Percentiles rank a stretch among this genome's conserved stretches.
Conservation (phyloP, 257 asterid genomes). For the Salvia splendens region DNA sequence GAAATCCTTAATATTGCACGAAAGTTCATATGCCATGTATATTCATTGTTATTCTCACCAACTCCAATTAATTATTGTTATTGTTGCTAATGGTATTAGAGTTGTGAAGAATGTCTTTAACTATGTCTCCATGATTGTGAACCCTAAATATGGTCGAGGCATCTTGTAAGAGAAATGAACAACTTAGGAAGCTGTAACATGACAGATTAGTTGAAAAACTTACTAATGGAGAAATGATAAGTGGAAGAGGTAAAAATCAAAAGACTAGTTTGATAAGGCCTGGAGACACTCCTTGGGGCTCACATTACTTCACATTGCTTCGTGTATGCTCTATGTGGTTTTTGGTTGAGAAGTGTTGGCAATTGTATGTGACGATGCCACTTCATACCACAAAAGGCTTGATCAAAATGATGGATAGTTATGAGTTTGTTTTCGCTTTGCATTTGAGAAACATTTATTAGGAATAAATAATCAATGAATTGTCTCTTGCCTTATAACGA, state of each 20-base stretch:
- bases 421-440: no score
- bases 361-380: not conserved
- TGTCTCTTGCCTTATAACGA: slow-evolving; percentile 4
- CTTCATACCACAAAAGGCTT: not conserved
- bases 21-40: not conserved
- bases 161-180: slow-evolving; percentile 11
- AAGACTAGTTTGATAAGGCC: not conserved
- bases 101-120: not conserved
- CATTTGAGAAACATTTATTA: no score
- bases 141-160: not conserved
- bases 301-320: not conserved
- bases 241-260: slow-evolving; percentile 14
- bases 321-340: not conserved
- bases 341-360: not conserved
- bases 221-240: not conserved
- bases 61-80: not conserved
- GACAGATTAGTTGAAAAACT: not conserved
- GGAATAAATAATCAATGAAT: not conserved
- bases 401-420: not conserved
- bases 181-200: not conserved
- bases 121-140: not conserved
- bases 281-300: slow-evolving; percentile 11
- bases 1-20: not conserved
- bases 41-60: not conserved
- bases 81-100: not conserved